Percentiles rank a stretch among this genome's conserved stretches.
These are phyloP conservation scores for Fennellomyces sp. DNA, from an alignment of 371 early-diverging fungal species.

Conservation along the genomic window DNA sequence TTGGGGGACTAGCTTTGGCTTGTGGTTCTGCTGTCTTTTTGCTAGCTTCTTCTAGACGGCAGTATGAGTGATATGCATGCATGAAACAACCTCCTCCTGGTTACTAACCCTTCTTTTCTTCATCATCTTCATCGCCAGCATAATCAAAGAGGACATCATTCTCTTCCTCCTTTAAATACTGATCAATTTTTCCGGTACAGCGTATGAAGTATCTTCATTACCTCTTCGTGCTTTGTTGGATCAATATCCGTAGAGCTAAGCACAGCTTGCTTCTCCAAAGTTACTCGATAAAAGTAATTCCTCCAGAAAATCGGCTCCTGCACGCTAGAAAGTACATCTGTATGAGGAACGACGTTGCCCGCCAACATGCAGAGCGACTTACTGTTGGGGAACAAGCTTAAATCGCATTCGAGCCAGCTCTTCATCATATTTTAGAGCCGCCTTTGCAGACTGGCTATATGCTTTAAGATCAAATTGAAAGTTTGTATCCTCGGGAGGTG, in stretches of 20 bases:
- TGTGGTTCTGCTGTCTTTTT: conserved; percentile 9
- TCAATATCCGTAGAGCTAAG: conserved; percentile 21
- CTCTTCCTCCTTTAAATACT: neutral
- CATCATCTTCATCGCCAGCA: conserved; percentile 1
- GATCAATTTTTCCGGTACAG: too few relatives aligned
- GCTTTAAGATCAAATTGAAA: conserved; percentile 69
- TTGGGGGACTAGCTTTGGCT: neutral
- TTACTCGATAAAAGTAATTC: conserved; percentile 81
- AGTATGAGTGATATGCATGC: neutral
- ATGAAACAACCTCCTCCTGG: neutral
- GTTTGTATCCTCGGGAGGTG: conserved; percentile 67
- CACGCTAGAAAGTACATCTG: conserved; percentile 41
- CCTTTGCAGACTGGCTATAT: conserved; percentile 61
- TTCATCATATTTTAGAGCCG: conserved; percentile 61
- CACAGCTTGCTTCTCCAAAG: conserved; percentile 58
- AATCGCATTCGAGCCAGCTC: conserved; percentile 65
- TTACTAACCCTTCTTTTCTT: neutral
- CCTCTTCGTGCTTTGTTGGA: conserved; percentile 3
- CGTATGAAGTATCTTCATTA: too few relatives aligned
- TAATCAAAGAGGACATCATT: conserved; percentile 7
- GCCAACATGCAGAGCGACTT: too few relatives aligned
- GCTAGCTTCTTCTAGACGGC: neutral
- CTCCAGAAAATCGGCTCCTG: conserved; percentile 69
- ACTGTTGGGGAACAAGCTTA: conserved; percentile 68
- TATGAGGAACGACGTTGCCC: neutral